Percentiles rank a stretch among this genome's conserved stretches.
Conservation (phyloP, 2,329 filamentous ascomycete species). For the Ascochyta rabiei region DNA sequence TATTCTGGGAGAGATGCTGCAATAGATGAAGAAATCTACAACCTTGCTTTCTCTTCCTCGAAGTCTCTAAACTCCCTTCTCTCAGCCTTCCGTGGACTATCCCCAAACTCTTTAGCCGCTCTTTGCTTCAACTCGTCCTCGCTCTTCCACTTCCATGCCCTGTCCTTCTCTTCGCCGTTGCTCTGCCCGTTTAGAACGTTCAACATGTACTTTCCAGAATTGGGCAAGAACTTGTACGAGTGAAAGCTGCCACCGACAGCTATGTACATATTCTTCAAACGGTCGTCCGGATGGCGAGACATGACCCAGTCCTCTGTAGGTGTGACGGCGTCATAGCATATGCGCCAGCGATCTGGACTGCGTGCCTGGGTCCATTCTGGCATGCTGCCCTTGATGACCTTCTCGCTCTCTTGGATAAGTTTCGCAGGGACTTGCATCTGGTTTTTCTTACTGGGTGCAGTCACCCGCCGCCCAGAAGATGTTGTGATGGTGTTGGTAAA, state of each 20-base stretch:
- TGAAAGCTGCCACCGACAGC: conserved; percentile 68
- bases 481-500: conserved; percentile 61
- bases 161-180: conserved; percentile 47
- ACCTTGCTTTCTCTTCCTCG: conserved; percentile 11
- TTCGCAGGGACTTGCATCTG: conserved; percentile 52
- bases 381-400: conserved; percentile 37
- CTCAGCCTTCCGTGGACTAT: conserved; percentile 10
- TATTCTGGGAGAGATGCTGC: conserved; percentile 5
- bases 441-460: conserved; percentile 54
- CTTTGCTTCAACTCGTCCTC: conserved; percentile 21
- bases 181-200: conserved; percentile 47
- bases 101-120: conserved; percentile 28
- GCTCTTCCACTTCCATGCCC: conserved; percentile 46
- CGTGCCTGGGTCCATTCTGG: conserved; percentile 42
- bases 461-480: conserved; percentile 58
- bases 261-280: conserved; percentile 61
- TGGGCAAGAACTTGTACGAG: conserved; percentile 69
- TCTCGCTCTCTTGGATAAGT: conserved; percentile 52
- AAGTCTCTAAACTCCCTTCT: conserved; percentile 23
- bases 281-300: conserved; percentile 56
- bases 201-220: conserved; percentile 65
- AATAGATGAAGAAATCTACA: not conserved
- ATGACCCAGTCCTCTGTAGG: conserved; percentile 69
- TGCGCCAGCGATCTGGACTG: conserved; percentile 51
- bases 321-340: conserved; percentile 67